Conservation (phyloP, 306 rosid genomes). For the Sesbania bispinosa region DNA sequence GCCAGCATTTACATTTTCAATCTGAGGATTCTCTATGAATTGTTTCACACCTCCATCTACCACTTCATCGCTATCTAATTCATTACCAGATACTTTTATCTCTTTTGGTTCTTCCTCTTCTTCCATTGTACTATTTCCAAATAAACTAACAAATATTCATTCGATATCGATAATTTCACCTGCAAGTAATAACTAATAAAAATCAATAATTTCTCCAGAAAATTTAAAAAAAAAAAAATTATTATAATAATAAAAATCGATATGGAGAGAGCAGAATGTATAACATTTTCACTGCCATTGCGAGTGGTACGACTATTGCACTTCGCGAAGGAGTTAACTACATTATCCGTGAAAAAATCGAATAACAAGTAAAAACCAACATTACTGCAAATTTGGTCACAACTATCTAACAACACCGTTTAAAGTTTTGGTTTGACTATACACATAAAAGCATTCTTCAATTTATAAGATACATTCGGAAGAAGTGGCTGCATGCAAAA, state of each 20-base stretch:
- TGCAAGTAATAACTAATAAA: slow-evolving; percentile 37
- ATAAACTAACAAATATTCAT: slow-evolving; percentile 29
- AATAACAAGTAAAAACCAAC: neutral
- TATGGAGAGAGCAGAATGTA: neutral
- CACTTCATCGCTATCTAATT: slow-evolving; percentile 30
- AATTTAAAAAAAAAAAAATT: neutral
- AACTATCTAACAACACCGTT: neutral
- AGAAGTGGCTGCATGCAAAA: neutral
- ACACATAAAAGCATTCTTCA: neutral
- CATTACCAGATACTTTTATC: slow-evolving; percentile 34
- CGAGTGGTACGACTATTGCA: neutral
- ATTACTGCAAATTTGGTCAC: neutral
- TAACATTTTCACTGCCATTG: neutral
- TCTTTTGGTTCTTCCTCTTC: slow-evolving; percentile 70
- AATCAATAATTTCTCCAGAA: neutral
- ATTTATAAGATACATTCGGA: neutral
- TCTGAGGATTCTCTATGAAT: slow-evolving; percentile 26
- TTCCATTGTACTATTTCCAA: slow-evolving; percentile 46
- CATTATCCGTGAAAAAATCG: neutral
- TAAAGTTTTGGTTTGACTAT: neutral
- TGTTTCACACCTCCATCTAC: slow-evolving; percentile 32
- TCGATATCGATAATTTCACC: slow-evolving; percentile 37
- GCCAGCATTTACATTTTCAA: slow-evolving; percentile 23
- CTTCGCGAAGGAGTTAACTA: neutral
- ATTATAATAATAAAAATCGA: neutral